These are phyloP conservation scores for Cadophora luteo-olivacea DNA, from an alignment of 2,329 filamentous ascomycete species.

Conservation along the genomic window DNA sequence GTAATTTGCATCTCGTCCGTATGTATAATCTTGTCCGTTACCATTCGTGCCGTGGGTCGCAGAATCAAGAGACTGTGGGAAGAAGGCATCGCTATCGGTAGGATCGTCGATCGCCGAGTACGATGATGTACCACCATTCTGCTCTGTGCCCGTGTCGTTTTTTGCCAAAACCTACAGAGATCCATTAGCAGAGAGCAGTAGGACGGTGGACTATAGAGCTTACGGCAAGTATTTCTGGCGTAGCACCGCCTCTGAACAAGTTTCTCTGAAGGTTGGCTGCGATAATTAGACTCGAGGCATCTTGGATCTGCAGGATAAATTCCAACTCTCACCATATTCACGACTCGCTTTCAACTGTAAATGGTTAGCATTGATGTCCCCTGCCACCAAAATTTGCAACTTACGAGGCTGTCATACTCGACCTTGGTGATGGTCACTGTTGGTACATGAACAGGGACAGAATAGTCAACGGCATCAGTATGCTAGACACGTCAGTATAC, in stretches of 20 bases:
- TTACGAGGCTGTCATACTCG: slow-evolving; percentile 67
- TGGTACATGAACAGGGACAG: slow-evolving; percentile 43
- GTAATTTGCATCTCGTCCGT: slow-evolving; percentile 37
- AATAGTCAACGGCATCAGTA: slow-evolving; percentile 46
- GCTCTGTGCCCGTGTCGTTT: slow-evolving; percentile 31
- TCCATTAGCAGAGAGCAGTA: slow-evolving; percentile 24
- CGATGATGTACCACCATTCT: slow-evolving; percentile 29
- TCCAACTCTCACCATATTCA: slow-evolving; percentile 58
- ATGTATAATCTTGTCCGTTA: slow-evolving; percentile 38
- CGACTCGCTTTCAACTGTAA: slow-evolving; percentile 45
- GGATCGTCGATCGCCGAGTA: slow-evolving; percentile 29
- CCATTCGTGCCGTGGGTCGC: slow-evolving; percentile 18
- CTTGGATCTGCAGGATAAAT: neutral
- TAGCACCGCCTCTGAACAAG: slow-evolving; percentile 56
- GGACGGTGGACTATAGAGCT: slow-evolving; percentile 20
- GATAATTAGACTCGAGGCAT: slow-evolving; percentile 16
- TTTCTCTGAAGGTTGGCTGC: slow-evolving; percentile 52
- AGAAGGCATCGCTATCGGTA: slow-evolving; percentile 28
- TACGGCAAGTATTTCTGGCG: slow-evolving; percentile 51
- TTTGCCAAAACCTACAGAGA: slow-evolving; percentile 38
- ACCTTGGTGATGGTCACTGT: slow-evolving; percentile 62
- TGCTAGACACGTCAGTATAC: slow-evolving; percentile 44
- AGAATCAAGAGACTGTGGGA: slow-evolving; percentile 27
- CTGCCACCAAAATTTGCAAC: slow-evolving; percentile 30
- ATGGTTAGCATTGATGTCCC: slow-evolving; percentile 22